These are phyloP conservation scores for Pseudogymnoascus sp. DNA, from an alignment of 2,329 filamentous ascomycete species.

Conservation along the genomic window DNA sequence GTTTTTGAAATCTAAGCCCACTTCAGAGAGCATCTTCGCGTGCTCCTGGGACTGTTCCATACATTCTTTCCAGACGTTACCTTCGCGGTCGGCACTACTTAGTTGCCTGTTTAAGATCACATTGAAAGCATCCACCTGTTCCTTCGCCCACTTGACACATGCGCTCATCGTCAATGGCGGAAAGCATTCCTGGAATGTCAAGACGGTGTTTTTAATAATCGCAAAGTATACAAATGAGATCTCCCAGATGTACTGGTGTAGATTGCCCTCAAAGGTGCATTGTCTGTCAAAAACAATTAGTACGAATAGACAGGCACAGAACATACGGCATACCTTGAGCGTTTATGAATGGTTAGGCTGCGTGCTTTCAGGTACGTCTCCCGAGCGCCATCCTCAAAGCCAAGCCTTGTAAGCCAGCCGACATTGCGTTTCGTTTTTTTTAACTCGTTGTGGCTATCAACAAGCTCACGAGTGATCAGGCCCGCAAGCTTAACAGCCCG, in stretches of 20 bases:
- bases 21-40: constrained; percentile 71
- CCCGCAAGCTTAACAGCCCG: constrained; percentile 70
- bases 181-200: constrained; percentile 82
- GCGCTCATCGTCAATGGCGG: constrained; percentile 82
- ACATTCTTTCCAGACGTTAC: constrained; percentile 73
- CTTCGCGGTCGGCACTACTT: constrained; percentile 74
- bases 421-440: constrained; percentile 75
- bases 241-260: constrained; percentile 90
- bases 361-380: constrained; percentile 80
- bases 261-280: constrained; percentile 90
- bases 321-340: constrained; percentile 61
- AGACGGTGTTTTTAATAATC: constrained; percentile 86
- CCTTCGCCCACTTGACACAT: constrained; percentile 97
- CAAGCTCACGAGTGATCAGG: constrained; percentile 69
- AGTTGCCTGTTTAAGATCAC: constrained; percentile 73
- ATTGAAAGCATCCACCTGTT: constrained; percentile 88
- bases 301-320: constrained; percentile 17
- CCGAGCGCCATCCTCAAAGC: constrained; percentile 82
- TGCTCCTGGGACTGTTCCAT: constrained; percentile 76
- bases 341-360: constrained; percentile 69
- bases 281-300: constrained; percentile 52
- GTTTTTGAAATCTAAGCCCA: constrained; percentile 83
- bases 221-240: constrained; percentile 94
- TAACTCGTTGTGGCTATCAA: constrained; percentile 70
- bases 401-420: constrained; percentile 75